Conservation (phyloP, 208 protist genomes). For the Porcisia deanei region DNA sequence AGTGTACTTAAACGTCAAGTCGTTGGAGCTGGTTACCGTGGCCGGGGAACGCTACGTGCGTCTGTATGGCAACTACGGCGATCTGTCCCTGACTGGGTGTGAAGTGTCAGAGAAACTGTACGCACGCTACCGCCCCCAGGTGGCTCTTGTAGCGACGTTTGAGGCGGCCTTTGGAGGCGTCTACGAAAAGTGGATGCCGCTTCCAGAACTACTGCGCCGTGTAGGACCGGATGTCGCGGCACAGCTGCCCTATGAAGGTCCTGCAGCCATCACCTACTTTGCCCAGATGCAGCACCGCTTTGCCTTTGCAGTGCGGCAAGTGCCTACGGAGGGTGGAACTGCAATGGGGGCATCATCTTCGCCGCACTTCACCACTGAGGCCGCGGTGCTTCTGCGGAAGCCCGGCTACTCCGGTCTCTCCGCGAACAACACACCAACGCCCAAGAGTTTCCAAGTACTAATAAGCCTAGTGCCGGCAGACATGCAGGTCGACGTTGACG, state of each 20-base stretch:
- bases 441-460: slow-evolving; percentile 56
- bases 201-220: slow-evolving; percentile 64
- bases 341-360: slow-evolving; percentile 2
- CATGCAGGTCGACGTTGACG: slow-evolving; percentile 52
- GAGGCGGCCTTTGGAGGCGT: slow-evolving; percentile 57
- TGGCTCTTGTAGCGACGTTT: slow-evolving; percentile 39
- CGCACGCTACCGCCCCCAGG: slow-evolving; percentile 49
- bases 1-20: slow-evolving; percentile 57
- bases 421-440: slow-evolving; percentile 73
- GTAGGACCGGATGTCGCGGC: slow-evolving; percentile 48
- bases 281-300: slow-evolving; percentile 93
- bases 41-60: slow-evolving; percentile 62
- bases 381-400: slow-evolving; percentile 70
- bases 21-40: slow-evolving; percentile 76
- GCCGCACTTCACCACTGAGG: slow-evolving; percentile 14
- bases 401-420: slow-evolving; percentile 60
- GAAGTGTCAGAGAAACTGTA: slow-evolving; percentile 63
- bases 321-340: background rate
- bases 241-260: slow-evolving; percentile 61
- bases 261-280: slow-evolving; percentile 82
- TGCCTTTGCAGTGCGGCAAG: slow-evolving; percentile 61
- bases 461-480: slow-evolving; percentile 56
- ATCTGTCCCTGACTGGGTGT: slow-evolving; percentile 59
- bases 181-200: slow-evolving; percentile 78
- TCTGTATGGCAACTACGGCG: slow-evolving; percentile 72